Conservation (phyloP, 1,139 yeast species). For the Candida tetrigidarum region DNA sequence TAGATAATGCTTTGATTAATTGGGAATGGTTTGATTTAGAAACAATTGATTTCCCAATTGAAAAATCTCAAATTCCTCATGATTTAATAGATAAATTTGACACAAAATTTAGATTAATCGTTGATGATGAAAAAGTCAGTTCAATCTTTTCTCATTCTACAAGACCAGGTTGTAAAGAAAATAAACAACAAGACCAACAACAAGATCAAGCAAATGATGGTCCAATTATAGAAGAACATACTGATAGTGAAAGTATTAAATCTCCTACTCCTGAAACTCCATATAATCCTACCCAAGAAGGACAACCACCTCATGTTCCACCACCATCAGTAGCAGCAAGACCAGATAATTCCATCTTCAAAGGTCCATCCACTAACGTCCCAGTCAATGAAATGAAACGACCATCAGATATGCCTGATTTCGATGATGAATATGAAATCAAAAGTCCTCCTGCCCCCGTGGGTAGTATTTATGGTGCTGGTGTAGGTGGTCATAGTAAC, state of each 20-base stretch:
- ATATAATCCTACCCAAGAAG: slow-evolving; percentile 10
- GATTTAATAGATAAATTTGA: slow-evolving; percentile 31
- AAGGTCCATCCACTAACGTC: slow-evolving; percentile 4
- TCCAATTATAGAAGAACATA: slow-evolving; percentile 18
- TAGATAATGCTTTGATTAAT: slow-evolving; percentile 27
- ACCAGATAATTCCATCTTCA: slow-evolving; percentile 9
- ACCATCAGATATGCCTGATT: slow-evolving; percentile 52
- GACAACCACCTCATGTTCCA: neutral
- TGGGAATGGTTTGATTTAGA: slow-evolving; percentile 27
- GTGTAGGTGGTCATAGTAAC: slow-evolving; percentile 2
- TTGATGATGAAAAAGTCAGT: slow-evolving; percentile 18
- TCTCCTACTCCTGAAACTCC: slow-evolving; percentile 17
- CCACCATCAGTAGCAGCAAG: slow-evolving; percentile 4
- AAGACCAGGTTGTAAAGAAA: neutral
- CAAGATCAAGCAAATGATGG: slow-evolving; percentile 7
- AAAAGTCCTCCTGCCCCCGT: slow-evolving; percentile 15
- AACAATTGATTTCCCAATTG: slow-evolving; percentile 27
- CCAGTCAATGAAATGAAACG: slow-evolving; percentile 6
- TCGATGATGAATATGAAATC: slow-evolving; percentile 61
- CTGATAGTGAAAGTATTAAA: slow-evolving; percentile 16
- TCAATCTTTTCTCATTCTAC: slow-evolving; percentile 16
- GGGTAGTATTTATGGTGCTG: slow-evolving; percentile 8
- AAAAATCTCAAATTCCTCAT: slow-evolving; percentile 25
- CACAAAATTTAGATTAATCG: slow-evolving; percentile 18
- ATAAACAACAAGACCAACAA: no score